Base-by-base conservation (phyloP, 257 asterid genomes). In the Haberlea rhodopensis region DNA sequence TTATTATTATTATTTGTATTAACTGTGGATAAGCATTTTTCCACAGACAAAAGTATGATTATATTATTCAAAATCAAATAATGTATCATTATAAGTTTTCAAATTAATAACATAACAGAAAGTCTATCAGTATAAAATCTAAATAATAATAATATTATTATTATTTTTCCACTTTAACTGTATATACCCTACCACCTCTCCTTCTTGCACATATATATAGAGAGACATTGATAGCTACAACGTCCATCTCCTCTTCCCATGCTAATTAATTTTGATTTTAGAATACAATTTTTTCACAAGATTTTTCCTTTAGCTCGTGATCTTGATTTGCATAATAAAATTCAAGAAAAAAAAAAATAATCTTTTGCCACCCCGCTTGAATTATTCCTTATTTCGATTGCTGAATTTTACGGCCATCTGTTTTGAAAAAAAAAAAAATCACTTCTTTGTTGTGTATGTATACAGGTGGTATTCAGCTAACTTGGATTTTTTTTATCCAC, bases 391-490 rank as follows among this genome's bases (percentile, higher is more conserved):
- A 51, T 64, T 31, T 54, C 43, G 3, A 32, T 1, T 8, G 48
- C 60, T 53, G 62, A 53, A 63, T 49, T 60, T 21, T 32, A 68
- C 55, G 75, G 82, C 71, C 88, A 78, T 71, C 53, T 78, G 78
- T 80, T 62, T 34, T 18, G n/a, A n/a, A n/a, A n/a, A n/a, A 18
- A 19, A 46, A 65, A 65, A 52, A 45, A 20, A 73, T 48, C 51
- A 10, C 31, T 59, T 52, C 49, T 63, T 66, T 57, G 55, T 59
- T 68, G 82, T n/a, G n/a, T n/a, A n/a, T 72, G 49, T 70, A 24
- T 20, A 55, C 80, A 73, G 79, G 65, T 73, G 71, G 81, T 72
- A 69, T 78, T 73, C 57, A 68, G 69, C 71, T 63, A 58, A 37
- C 60, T 58, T 68, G 46, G 60, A 45, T 71, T 68, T 70, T 80